Evolutionary conservation across 176 grass and related monocot species (phyloP).

Genomic region (Lolium rigidum): DNA sequence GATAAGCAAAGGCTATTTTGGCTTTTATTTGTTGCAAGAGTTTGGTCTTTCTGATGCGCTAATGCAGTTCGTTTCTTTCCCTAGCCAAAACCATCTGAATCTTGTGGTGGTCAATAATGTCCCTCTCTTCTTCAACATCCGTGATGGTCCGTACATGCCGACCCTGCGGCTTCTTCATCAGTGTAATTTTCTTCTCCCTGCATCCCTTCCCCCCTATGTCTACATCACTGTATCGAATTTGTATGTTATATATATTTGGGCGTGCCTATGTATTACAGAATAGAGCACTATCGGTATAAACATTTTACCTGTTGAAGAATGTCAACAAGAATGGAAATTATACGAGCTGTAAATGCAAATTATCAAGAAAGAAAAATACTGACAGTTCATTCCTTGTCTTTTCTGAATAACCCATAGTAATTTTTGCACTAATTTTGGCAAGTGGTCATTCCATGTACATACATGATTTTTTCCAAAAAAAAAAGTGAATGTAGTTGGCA

Average conservation of each 20-base stretch:
- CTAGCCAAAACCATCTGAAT: conserved; percentile 99
- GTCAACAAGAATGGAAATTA: conserved; percentile 28
- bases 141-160: conserved; percentile 98
- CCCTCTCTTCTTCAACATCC: conserved; percentile 94
- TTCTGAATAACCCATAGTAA: background rate
- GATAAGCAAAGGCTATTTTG: background rate
- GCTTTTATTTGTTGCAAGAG: background rate
- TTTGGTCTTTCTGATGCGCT: background rate
- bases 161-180: conserved; percentile 97
- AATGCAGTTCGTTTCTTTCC: conserved; percentile 10
- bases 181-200: conserved; percentile 61
- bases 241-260: background rate
- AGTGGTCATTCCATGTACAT: background rate
- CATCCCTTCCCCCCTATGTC: background rate
- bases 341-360: background rate
- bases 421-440: background rate
- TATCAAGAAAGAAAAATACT: background rate
- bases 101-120: conserved; percentile 98
- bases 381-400: background rate
- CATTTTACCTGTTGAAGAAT: conserved; percentile 24
- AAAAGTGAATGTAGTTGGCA: background rate
- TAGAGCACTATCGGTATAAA: background rate
- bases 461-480: background rate
- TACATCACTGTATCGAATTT: conserved; percentile 25
- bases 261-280: background rate